Percentiles rank a stretch among this genome's conserved stretches.
phyloP scores from a whole-genome alignment of 805 yeast genomes.

The Myxozyma kluyveri region DNA sequence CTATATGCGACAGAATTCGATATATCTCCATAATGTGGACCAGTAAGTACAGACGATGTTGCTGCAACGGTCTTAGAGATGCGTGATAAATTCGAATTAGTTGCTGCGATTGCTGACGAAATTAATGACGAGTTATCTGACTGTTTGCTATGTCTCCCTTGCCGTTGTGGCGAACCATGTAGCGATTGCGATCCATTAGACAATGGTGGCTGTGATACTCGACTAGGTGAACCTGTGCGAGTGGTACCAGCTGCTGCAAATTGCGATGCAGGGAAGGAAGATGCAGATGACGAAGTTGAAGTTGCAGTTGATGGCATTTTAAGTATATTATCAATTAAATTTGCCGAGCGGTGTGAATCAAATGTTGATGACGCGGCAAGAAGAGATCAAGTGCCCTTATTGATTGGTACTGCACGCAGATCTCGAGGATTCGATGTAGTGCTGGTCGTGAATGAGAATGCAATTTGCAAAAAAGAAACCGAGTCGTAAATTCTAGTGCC shows the following conservation, averaged over 20 bases:
- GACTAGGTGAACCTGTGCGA: not conserved
- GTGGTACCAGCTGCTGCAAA: no score
- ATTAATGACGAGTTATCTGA: slow-evolving; percentile 29
- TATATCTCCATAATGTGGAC: slow-evolving; percentile 39
- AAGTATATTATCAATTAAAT: no score
- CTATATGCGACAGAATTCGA: slow-evolving; percentile 43
- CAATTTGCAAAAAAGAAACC: no score
- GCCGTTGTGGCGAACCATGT: not conserved
- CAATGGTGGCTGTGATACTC: not conserved
- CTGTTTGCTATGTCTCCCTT: not conserved
- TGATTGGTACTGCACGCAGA: no score
- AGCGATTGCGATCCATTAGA: not conserved
- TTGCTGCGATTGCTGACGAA: slow-evolving; percentile 41
- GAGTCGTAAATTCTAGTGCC: no score
- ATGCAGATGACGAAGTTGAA: not conserved
- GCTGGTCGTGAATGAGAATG: no score
- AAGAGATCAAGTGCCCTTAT: no score
- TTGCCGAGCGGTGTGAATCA: no score
- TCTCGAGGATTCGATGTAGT: no score
- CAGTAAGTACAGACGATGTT: slow-evolving; percentile 40
- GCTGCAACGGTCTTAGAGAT: slow-evolving; percentile 41
- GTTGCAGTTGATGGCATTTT: slow-evolving; percentile 7
- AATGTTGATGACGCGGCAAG: no score
- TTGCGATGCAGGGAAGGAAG: not conserved
- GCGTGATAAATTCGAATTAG: slow-evolving; percentile 40